Evolutionary conservation across 306 rosid genomes (phyloP).

Genomic region (Lathyrus aphaca): DNA sequence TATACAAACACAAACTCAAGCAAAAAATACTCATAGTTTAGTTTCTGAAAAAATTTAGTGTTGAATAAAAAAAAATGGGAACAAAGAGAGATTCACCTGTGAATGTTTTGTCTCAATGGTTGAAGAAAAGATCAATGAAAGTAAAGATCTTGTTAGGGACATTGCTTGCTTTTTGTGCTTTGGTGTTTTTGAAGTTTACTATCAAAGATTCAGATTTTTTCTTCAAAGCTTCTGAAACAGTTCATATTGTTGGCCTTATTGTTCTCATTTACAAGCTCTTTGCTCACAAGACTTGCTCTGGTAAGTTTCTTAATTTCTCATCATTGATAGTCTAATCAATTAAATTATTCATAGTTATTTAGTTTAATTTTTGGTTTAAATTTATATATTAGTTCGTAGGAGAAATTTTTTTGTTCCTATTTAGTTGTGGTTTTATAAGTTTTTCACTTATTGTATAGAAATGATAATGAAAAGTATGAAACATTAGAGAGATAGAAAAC

Average conservation of each 20-base stretch:
- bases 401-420: too few species aligned
- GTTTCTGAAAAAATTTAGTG: neutral
- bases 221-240: constrained; percentile 54
- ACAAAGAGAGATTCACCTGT: constrained; percentile 45
- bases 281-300: constrained; percentile 76
- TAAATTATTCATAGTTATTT: too few species aligned
- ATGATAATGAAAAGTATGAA: too few species aligned
- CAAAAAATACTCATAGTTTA: neutral
- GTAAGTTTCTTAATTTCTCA: constrained; percentile 28
- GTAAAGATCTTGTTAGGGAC: constrained; percentile 53
- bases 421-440: too few species aligned
- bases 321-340: too few species aligned
- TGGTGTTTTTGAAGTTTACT: constrained; percentile 50
- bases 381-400: too few species aligned
- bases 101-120: constrained; percentile 52
- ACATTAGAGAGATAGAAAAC: too few species aligned
- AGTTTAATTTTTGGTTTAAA: too few species aligned
- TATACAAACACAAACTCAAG: neutral
- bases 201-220: constrained; percentile 39
- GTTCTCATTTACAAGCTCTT: constrained; percentile 74
- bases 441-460: too few species aligned
- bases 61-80: constrained; percentile 54
- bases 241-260: constrained; percentile 59
- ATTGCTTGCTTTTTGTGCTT: constrained; percentile 45
- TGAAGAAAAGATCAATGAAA: constrained; percentile 52